Evolutionary conservation across 2,329 filamentous ascomycete genomes (phyloP).

Genomic region (Pseudomassariella vexata): DNA sequence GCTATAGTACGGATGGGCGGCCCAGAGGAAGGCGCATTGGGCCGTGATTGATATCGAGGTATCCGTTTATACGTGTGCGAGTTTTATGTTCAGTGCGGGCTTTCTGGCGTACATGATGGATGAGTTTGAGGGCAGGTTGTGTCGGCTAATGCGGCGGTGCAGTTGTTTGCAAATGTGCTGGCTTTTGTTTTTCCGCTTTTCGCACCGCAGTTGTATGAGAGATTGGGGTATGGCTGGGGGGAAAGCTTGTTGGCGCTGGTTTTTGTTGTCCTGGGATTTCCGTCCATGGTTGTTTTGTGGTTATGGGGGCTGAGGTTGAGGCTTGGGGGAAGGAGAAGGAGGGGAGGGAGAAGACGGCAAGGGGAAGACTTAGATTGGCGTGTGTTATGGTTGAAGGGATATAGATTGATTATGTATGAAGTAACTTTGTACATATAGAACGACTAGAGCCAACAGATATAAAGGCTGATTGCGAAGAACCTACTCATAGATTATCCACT

Average conservation of each 20-base stretch:
- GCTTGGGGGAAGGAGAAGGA: neutral
- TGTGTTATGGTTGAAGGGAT: too few relatives aligned
- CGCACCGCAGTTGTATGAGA: neutral
- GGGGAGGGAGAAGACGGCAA: too few relatives aligned
- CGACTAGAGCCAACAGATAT: too few relatives aligned
- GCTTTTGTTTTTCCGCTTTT: slow-evolving; percentile 1
- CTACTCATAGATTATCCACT: too few relatives aligned
- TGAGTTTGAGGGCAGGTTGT: slow-evolving; percentile 1
- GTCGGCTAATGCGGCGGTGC: slow-evolving; percentile 3
- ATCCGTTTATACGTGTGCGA: neutral
- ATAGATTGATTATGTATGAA: too few relatives aligned
- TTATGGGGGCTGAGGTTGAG: neutral
- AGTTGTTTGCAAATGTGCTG: neutral
- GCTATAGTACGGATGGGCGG: slow-evolving; percentile 1
- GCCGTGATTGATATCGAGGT: neutral
- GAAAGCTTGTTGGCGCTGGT: neutral
- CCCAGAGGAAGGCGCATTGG: neutral
- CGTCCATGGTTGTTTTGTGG: neutral
- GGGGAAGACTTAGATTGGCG: too few relatives aligned
- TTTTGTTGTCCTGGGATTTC: neutral
- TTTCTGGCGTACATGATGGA: slow-evolving; percentile 2
- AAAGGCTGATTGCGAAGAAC: too few relatives aligned
- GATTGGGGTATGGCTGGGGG: slow-evolving; percentile 1
- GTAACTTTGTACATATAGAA: too few relatives aligned
- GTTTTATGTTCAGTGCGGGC: neutral